These are phyloP conservation scores for Discostella stelligera DNA, from an alignment of 352 stramenopile genomes.

Conservation along the genomic window DNA sequence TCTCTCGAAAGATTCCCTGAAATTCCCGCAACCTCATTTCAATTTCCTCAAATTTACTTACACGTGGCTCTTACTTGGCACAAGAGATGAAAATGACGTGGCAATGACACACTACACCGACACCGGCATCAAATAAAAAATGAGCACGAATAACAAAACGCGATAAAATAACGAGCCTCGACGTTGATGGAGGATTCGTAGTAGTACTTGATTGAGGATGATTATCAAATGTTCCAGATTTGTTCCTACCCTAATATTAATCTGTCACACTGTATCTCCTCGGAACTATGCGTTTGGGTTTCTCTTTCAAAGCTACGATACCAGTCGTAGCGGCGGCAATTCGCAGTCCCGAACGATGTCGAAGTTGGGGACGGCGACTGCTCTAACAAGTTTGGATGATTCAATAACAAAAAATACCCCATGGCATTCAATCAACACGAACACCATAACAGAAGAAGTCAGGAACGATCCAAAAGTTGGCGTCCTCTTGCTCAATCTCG, in stretches of 20 bases:
- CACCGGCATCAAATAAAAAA: too few relatives aligned
- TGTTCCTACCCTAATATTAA: conserved; percentile 14
- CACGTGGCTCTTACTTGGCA: too few relatives aligned
- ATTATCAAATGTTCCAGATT: conserved; percentile 24
- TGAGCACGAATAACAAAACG: too few relatives aligned
- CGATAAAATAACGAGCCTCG: too few relatives aligned
- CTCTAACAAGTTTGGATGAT: conserved; percentile 23
- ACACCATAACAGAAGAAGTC: background rate
- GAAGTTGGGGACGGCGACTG: conserved; percentile 30
- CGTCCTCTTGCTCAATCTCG: conserved; percentile 96
- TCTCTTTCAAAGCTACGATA: too few relatives aligned
- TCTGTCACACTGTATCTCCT: conserved; percentile 3
- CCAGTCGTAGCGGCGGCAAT: background rate
- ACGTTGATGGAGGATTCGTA: background rate
- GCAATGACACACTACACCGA: too few relatives aligned
- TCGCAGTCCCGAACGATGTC: background rate
- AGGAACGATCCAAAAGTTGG: conserved; percentile 75
- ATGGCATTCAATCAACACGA: background rate
- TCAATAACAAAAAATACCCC: conserved; percentile 2
- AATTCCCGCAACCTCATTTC: background rate
- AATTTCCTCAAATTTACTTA: background rate
- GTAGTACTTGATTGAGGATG: background rate
- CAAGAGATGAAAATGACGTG: too few relatives aligned
- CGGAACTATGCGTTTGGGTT: conserved; percentile 10
- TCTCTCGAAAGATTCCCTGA: background rate